Evolutionary conservation across 768 basidiomycete genomes (phyloP).

Genomic region (Lactarius vividus): DNA sequence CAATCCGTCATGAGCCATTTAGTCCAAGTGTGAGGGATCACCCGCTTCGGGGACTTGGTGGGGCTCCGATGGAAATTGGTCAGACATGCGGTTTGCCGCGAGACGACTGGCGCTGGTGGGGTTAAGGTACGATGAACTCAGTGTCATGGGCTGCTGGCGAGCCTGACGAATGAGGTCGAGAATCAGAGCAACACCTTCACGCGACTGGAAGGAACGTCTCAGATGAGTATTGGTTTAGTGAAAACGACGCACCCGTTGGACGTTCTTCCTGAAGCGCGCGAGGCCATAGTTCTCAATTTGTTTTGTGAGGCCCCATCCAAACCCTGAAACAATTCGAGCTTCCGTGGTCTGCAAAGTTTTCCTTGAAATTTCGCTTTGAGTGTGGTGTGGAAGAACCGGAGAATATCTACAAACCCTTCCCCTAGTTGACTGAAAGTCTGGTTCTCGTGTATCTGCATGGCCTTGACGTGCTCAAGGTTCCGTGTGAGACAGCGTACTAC

Average conservation of each 20-base stretch:
- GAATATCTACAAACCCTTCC: conserved; percentile 52
- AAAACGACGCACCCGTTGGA: conserved; percentile 63
- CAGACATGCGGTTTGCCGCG: conserved; percentile 5
- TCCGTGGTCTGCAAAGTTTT: conserved; percentile 85
- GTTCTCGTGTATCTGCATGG: conserved; percentile 89
- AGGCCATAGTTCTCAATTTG: conserved; percentile 85
- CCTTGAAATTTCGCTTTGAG: conserved; percentile 37
- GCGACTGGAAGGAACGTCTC: conserved; percentile 51
- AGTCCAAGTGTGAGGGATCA: neutral
- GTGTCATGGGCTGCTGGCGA: conserved; percentile 53
- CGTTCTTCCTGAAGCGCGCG: conserved; percentile 79
- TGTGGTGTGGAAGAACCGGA: neutral
- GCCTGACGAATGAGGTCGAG: conserved; percentile 77
- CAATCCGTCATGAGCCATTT: neutral
- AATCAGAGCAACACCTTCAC: conserved; percentile 83
- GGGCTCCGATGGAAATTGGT: conserved; percentile 4
- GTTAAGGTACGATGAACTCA: conserved; percentile 33
- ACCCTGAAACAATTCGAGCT: conserved; percentile 80
- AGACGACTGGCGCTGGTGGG: conserved; percentile 20
- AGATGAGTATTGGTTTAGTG: conserved; percentile 14
- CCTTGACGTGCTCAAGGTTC: conserved; percentile 92
- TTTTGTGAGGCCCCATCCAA: conserved; percentile 89
- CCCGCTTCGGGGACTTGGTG: conserved; percentile 6
- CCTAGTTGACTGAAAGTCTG: conserved; percentile 65
- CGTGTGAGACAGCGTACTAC: conserved; percentile 75